Conservation (phyloP, 176 grass and related monocot genomes). For the Triticum turgidum region DNA sequence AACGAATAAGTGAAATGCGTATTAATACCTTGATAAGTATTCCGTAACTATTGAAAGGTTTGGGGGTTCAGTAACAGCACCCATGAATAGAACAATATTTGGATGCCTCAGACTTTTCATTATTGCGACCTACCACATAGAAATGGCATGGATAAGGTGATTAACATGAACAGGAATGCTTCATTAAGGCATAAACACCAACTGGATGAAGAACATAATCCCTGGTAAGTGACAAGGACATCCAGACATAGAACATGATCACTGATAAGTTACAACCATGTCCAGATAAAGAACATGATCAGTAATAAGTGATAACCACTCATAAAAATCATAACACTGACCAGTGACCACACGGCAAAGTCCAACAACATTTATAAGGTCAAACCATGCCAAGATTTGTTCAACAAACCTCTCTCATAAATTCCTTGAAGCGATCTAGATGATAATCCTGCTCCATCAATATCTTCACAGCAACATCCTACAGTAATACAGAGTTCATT, state of each 20-base stretch:
- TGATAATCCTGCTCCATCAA: constrained; percentile 99
- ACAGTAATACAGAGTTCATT: constrained; percentile 24
- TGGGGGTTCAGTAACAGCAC: constrained; percentile 83
- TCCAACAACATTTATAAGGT: neutral
- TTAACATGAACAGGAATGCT: neutral
- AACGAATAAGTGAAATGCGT: constrained; percentile 12
- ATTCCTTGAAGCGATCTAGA: constrained; percentile 78
- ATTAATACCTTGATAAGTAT: constrained; percentile 85
- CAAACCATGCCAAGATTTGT: neutral
- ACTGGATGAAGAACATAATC: neutral
- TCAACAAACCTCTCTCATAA: constrained; percentile 89
- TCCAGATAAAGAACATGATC: neutral
- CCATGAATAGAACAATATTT: constrained; percentile 98
- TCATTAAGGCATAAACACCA: constrained; percentile 15
- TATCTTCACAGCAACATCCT: constrained; percentile 99
- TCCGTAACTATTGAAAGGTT: constrained; percentile 87
- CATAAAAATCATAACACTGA: neutral
- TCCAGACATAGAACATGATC: neutral
- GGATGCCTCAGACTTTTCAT: constrained; percentile 95
- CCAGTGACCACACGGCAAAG: neutral
- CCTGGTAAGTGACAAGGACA: neutral
- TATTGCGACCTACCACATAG: constrained; percentile 56
- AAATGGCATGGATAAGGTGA: constrained; percentile 18
- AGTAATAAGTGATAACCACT: neutral
- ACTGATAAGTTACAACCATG: neutral